Percentiles rank a stretch among this genome's conserved stretches.
These are phyloP conservation scores for Pleurotus pulmonarius DNA, from an alignment of 768 basidiomycete species.

Conservation along the genomic window DNA sequence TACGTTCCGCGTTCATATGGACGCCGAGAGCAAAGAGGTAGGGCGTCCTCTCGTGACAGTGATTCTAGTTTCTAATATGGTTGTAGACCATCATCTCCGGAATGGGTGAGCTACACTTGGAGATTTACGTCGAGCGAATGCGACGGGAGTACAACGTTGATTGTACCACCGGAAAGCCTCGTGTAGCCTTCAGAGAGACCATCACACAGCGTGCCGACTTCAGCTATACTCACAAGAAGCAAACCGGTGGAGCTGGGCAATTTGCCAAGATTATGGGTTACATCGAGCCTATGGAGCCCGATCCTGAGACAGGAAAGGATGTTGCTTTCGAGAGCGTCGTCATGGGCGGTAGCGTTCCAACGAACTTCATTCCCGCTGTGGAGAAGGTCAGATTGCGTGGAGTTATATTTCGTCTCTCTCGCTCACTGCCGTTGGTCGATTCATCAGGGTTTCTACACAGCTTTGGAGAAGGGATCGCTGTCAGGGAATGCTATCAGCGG, in stretches of 20 bases:
- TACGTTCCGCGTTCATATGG: constrained; percentile 96
- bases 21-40: constrained; percentile 92
- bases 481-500: constrained; percentile 87
- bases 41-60: constrained; percentile 8
- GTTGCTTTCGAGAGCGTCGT: constrained; percentile 81
- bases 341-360: constrained; percentile 90
- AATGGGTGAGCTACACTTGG: constrained; percentile 98
- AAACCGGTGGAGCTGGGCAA: constrained; percentile 95
- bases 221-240: constrained; percentile 95
- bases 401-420: no score
- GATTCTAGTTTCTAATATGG: not conserved
- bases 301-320: constrained; percentile 76
- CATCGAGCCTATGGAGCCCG: constrained; percentile 83
- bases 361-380: constrained; percentile 89
- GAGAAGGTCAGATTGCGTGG: constrained; percentile 62
- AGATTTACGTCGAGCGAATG: constrained; percentile 99
- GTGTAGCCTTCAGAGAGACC: constrained; percentile 95
- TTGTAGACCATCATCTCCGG: constrained; percentile 94
- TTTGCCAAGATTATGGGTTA: constrained; percentile 90
- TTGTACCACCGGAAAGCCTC: constrained; percentile 91
- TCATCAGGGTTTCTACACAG: constrained; percentile 87
- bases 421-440: no score
- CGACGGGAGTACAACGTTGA: constrained; percentile 94
- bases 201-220: constrained; percentile 81
- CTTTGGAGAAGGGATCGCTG: constrained; percentile 84